Percentiles rank a stretch among this genome's conserved stretches.
phyloP scores from a whole-genome alignment of 2,329 filamentous ascomycete species.

The Pseudogymnoascus verrucosus region DNA sequence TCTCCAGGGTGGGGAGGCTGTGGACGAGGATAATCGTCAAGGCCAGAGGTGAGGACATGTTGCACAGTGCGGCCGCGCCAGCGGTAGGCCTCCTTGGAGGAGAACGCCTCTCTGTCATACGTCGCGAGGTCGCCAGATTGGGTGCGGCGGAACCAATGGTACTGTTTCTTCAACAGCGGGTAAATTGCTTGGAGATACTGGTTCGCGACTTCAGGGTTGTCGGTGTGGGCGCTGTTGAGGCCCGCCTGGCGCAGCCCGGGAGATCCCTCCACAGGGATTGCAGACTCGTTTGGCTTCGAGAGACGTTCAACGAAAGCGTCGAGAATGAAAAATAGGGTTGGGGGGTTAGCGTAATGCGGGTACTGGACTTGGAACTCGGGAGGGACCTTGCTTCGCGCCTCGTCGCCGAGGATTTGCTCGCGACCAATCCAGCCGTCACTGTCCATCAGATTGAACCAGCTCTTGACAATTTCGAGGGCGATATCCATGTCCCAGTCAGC shows the following conservation, averaged over 20 bases:
- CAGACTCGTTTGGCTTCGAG: slow-evolving; percentile 43
- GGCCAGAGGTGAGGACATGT: slow-evolving; percentile 84
- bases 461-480: slow-evolving; percentile 77
- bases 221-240: slow-evolving; percentile 56
- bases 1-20: slow-evolving; percentile 93
- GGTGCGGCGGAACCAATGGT: slow-evolving; percentile 90
- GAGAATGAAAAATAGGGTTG: slow-evolving; percentile 84
- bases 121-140: slow-evolving; percentile 83
- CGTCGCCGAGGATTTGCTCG: slow-evolving; percentile 86
- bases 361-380: slow-evolving; percentile 91
- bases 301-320: slow-evolving; percentile 78
- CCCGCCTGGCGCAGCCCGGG: slow-evolving; percentile 35
- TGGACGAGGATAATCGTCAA: slow-evolving; percentile 92
- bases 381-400: slow-evolving; percentile 92
- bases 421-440: slow-evolving; percentile 95
- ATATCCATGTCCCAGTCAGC: slow-evolving; percentile 92
- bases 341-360: slow-evolving; percentile 94
- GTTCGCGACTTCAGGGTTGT: slow-evolving; percentile 58
- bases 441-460: slow-evolving; percentile 95
- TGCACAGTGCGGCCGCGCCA: slow-evolving; percentile 85
- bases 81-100: slow-evolving; percentile 83
- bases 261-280: slow-evolving; percentile 35
- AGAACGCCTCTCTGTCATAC: slow-evolving; percentile 85
- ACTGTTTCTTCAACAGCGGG: slow-evolving; percentile 80
- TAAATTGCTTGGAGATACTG: slow-evolving; percentile 71